A percentile compares a stretch with the other conserved stretches of the same genome.
Conservation (phyloP, 306 rosid genomes). For the Adenanthera pavonina region DNA sequence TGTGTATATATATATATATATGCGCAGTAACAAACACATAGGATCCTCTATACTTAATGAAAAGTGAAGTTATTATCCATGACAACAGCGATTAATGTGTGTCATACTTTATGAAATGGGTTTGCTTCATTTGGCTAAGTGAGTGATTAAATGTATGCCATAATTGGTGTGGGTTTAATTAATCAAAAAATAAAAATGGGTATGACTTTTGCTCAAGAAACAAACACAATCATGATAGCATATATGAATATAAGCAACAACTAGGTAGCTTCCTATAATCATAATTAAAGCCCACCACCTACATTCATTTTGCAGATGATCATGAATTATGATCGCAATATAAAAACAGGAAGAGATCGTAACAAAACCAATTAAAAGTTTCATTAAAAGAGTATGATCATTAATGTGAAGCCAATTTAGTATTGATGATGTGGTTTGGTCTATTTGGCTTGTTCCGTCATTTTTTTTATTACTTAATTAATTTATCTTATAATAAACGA, state of each 20-base stretch:
- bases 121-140: constrained; percentile 36
- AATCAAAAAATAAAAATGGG: neutral
- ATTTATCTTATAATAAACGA: no score
- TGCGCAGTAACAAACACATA: neutral
- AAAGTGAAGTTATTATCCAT: constrained; percentile 14
- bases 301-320: constrained; percentile 21
- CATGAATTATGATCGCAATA: neutral
- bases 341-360: constrained; percentile 18
- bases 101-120: constrained; percentile 21
- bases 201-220: neutral
- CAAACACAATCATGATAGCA: constrained; percentile 33
- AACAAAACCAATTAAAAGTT: constrained; percentile 36
- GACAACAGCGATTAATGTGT: neutral
- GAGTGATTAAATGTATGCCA: constrained; percentile 28
- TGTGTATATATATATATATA: neutral
- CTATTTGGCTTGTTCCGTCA: constrained; percentile 24
- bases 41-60: constrained; percentile 13
- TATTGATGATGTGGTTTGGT: constrained; percentile 26
- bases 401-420: constrained; percentile 28
- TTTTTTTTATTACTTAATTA: no score
- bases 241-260: neutral
- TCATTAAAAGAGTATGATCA: constrained; percentile 37
- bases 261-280: constrained; percentile 20
- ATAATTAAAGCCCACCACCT: constrained; percentile 29
- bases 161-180: constrained; percentile 1